phyloP scores from a whole-genome alignment of 2,329 filamentous ascomycete species.

The Paecilomyces variotii region DNA sequence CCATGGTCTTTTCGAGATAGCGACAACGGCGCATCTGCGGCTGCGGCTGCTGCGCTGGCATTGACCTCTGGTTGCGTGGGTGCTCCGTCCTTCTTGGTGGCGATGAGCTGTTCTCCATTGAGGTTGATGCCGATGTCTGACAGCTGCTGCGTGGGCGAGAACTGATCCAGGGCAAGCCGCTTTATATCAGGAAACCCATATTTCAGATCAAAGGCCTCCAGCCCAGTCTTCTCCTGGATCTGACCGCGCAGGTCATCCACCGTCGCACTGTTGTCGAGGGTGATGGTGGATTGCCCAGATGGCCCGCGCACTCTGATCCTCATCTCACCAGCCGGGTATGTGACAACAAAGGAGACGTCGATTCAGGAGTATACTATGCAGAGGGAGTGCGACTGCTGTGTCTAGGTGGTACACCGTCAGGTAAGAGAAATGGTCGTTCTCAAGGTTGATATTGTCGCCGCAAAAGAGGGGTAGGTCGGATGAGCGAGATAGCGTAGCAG shows the following conservation, averaged over 20 bases:
- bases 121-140: slow-evolving; percentile 53
- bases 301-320: slow-evolving; percentile 69
- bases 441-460: neutral
- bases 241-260: slow-evolving; percentile 32
- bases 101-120: slow-evolving; percentile 62
- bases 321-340: slow-evolving; percentile 42
- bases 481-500: neutral
- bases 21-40: slow-evolving; percentile 15
- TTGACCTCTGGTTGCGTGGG: slow-evolving; percentile 3
- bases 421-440: neutral
- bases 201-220: slow-evolving; percentile 66
- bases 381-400: neutral
- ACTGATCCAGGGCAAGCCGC: slow-evolving; percentile 53
- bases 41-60: slow-evolving; percentile 5
- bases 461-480: neutral
- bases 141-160: slow-evolving; percentile 43
- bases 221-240: slow-evolving; percentile 53
- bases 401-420: neutral
- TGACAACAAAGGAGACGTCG: neutral
- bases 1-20: slow-evolving; percentile 36
- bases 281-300: slow-evolving; percentile 61
- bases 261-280: slow-evolving; percentile 57
- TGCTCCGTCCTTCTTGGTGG: slow-evolving; percentile 40
- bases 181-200: slow-evolving; percentile 71
- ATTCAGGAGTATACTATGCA: neutral